phyloP scores from a whole-genome alignment of 129 eudicot species.

The Silybum marianum region DNA sequence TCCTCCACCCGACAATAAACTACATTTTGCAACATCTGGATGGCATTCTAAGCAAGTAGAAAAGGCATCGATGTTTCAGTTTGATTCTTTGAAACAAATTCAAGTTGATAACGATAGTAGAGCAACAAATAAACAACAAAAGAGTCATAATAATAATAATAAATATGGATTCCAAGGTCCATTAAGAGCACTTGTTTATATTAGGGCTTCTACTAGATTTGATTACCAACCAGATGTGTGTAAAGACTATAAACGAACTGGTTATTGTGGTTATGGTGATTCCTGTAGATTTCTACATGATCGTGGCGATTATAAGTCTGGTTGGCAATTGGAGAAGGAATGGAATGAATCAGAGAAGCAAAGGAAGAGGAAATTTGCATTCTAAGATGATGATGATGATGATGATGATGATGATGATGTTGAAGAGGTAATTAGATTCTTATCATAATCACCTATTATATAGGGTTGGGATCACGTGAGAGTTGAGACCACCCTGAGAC shows the following conservation, averaged over 20 bases:
- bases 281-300: conserved; percentile 81
- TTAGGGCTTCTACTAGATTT: conserved; percentile 63
- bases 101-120: conserved; percentile 71
- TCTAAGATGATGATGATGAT: conserved; percentile 39
- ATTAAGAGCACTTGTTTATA: conserved; percentile 72
- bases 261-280: conserved; percentile 81
- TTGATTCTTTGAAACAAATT: conserved; percentile 61
- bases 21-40: conserved; percentile 47
- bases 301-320: conserved; percentile 77
- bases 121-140: conserved; percentile 49
- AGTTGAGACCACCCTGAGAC: no score
- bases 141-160: neutral
- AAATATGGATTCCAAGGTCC: conserved; percentile 71
- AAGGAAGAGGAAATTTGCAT: conserved; percentile 57
- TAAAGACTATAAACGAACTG: conserved; percentile 69
- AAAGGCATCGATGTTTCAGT: conserved; percentile 46
- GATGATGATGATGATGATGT: conserved; percentile 61
- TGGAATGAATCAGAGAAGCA: conserved; percentile 73
- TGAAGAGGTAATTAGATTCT: no score
- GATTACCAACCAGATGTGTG: conserved; percentile 83
- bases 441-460: no score
- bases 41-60: conserved; percentile 25
- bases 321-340: conserved; percentile 75
- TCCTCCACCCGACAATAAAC: conserved; percentile 43
- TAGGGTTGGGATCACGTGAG: no score